Percentiles rank a stretch among this genome's conserved stretches.
These are phyloP conservation scores for Juglanconis oblonga DNA, from an alignment of 2,329 filamentous ascomycete genomes.

Conservation along the genomic window DNA sequence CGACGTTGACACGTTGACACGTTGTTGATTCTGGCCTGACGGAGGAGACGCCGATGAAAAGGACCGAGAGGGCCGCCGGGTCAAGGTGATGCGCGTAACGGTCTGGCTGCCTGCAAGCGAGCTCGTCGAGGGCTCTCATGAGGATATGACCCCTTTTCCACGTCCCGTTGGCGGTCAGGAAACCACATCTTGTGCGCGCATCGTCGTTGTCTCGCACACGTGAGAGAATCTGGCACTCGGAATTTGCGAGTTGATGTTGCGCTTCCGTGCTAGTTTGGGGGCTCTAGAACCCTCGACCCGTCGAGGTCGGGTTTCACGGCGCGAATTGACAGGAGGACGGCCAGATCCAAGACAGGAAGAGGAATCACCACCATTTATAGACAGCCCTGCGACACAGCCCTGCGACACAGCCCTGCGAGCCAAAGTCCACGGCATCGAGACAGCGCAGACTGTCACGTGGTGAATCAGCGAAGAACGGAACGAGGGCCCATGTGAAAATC, in stretches of 20 bases:
- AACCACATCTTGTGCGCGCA: no score
- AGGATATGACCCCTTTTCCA: background rate
- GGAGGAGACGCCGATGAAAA: background rate
- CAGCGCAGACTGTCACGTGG: background rate
- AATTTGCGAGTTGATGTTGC: no score
- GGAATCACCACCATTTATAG: background rate
- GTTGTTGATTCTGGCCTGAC: slow-evolving; percentile 1
- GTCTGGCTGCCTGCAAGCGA: background rate
- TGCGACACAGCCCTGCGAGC: background rate
- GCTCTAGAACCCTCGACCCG: no score
- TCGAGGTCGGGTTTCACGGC: no score
- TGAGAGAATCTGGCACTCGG: no score
- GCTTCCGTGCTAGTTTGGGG: no score
- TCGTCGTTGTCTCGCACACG: no score
- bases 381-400: background rate
- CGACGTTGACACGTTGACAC: background rate
- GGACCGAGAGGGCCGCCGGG: background rate
- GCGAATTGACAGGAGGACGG: no score
- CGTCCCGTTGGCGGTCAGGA: no score
- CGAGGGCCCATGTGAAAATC: no score
- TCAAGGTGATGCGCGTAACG: background rate
- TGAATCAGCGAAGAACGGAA: no score
- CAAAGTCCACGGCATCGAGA: background rate
- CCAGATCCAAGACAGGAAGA: background rate
- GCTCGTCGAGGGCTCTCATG: no score